A percentile compares a stretch with the other conserved stretches of the same genome.
Evolutionary conservation across 208 protist species (phyloP).

Genomic region (Sergeia podlipaevii): DNA sequence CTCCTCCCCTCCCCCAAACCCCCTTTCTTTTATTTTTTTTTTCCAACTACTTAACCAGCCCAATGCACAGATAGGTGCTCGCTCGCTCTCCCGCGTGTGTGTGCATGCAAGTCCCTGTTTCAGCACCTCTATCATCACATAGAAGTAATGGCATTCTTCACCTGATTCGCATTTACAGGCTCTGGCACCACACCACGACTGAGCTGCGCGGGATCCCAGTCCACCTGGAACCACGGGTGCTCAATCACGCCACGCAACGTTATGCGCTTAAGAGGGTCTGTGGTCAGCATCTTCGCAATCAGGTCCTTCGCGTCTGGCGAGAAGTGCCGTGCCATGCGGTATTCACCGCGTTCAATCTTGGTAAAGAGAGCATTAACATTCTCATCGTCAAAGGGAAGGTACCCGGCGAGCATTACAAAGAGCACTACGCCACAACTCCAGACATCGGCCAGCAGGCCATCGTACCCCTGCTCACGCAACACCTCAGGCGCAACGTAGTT

Average conservation of each 20-base stretch:
- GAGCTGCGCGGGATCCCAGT: conserved; percentile 52
- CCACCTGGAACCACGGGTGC: conserved; percentile 84
- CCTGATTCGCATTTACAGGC: conserved; percentile 14
- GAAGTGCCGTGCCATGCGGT: conserved; percentile 72
- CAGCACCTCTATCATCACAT: conserved; percentile 22
- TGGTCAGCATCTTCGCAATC: conserved; percentile 74
- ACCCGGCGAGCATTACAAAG: conserved; percentile 93
- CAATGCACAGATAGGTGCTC: too few relatives aligned
- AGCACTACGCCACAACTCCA: conserved; percentile 95
- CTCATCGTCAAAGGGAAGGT: conserved; percentile 91
- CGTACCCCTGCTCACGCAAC: conserved; percentile 86
- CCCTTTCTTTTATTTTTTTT: too few relatives aligned
- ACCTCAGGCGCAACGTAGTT: conserved; percentile 93
- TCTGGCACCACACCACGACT: conserved; percentile 8
- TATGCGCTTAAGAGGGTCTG: conserved; percentile 75
- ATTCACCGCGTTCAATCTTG: conserved; percentile 91
- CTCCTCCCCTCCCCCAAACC: too few relatives aligned
- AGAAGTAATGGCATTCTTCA: conserved; percentile 25
- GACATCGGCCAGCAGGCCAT: conserved; percentile 92
- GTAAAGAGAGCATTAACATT: conserved; percentile 88
- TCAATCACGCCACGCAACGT: conserved; percentile 82
- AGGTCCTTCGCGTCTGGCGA: conserved; percentile 56
- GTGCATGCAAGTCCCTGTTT: conserved; percentile 1
- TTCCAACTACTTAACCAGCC: too few relatives aligned
- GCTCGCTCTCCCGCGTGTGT: background rate